These are phyloP conservation scores for Aspergillus steynii DNA, from an alignment of 495 filamentous ascomycete genomes.

Conservation along the genomic window DNA sequence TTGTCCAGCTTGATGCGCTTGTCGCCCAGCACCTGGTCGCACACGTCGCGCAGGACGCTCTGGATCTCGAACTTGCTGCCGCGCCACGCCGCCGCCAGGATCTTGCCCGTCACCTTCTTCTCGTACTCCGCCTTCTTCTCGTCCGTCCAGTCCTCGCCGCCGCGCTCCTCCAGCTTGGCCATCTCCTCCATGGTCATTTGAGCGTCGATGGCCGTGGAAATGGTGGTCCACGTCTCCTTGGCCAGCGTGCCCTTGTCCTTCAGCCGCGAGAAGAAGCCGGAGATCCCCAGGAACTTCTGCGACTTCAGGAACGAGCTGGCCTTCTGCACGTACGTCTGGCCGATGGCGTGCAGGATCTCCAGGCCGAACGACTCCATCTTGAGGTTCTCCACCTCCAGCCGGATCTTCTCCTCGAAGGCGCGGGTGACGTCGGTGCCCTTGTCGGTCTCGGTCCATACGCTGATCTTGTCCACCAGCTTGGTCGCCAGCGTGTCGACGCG, in stretches of 20 bases:
- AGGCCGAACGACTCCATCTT: slow-evolving; percentile 99
- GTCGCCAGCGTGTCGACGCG: slow-evolving; percentile 78
- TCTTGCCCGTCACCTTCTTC: slow-evolving; percentile 93
- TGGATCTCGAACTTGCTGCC: slow-evolving; percentile 99
- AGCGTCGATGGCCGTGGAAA: slow-evolving; percentile 94
- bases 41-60: slow-evolving; percentile 89
- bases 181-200: slow-evolving; percentile 99
- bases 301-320: slow-evolving; percentile 84
- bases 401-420: slow-evolving; percentile 90
- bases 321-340: slow-evolving; percentile 84
- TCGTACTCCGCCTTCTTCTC: slow-evolving; percentile 98
- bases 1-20: slow-evolving; percentile 82
- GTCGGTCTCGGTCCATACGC: slow-evolving; percentile 96
- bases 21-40: slow-evolving; percentile 68
- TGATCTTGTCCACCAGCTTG: slow-evolving; percentile 88
- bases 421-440: slow-evolving; percentile 78
- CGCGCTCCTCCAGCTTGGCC: slow-evolving; percentile 92
- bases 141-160: slow-evolving; percentile 97
- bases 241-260: slow-evolving; percentile 97
- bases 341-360: slow-evolving; percentile 95
- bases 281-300: slow-evolving; percentile 95
- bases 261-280: slow-evolving; percentile 87
- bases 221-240: slow-evolving; percentile 98
- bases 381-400: slow-evolving; percentile 93
- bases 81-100: slow-evolving; percentile 96